A percentile compares a stretch with the other conserved stretches of the same genome.
These are phyloP conservation scores for Kwoniella dendrophila DNA, from an alignment of 768 basidiomycete species.

Conservation along the genomic window DNA sequence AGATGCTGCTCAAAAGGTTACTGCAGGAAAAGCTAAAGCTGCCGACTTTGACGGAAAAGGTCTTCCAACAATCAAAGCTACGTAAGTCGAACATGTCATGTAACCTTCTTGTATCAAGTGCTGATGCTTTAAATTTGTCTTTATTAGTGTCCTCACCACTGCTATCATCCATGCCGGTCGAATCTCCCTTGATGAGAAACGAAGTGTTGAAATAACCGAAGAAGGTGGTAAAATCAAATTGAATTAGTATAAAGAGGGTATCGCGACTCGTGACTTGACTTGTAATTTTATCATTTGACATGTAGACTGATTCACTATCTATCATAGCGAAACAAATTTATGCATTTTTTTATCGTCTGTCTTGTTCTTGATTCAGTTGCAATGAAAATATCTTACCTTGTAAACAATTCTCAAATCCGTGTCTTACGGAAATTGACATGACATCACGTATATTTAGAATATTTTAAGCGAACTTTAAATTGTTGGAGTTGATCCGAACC, in stretches of 20 bases:
- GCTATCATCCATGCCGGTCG: conserved; percentile 80
- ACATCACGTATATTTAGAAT: neutral
- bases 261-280: neutral
- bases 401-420: too few species aligned
- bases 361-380: too few species aligned
- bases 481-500: conserved; percentile 1
- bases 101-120: neutral
- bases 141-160: conserved; percentile 51
- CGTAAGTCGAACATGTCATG: conserved; percentile 59
- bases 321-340: too few species aligned
- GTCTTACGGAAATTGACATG: too few species aligned
- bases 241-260: conserved; percentile 22
- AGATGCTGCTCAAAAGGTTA: conserved; percentile 67
- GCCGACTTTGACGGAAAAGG: conserved; percentile 76
- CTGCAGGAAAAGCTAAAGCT: conserved; percentile 68
- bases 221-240: conserved; percentile 51
- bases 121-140: neutral
- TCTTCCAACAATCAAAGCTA: conserved; percentile 85
- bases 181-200: conserved; percentile 84
- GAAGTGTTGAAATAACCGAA: conserved; percentile 76
- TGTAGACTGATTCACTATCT: too few species aligned
- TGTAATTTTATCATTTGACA: too few species aligned
- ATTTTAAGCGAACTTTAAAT: conserved; percentile 1
- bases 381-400: too few species aligned
- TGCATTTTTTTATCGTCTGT: too few species aligned